phyloP scores from a whole-genome alignment of 2,329 filamentous ascomycete species.

The Nemania sp. region DNA sequence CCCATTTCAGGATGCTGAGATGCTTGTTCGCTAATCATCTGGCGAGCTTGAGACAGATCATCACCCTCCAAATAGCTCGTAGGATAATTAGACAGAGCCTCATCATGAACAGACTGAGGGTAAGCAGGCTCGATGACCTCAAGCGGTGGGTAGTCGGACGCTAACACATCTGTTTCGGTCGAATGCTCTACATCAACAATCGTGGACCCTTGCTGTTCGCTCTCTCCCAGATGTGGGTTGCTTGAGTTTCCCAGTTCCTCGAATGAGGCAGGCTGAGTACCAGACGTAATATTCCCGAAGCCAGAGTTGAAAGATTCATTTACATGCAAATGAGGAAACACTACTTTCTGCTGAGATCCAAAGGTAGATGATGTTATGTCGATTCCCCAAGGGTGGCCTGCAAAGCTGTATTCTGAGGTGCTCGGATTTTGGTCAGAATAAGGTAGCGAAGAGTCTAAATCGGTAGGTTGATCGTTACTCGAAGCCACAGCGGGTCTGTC shows the following conservation, averaged over 20 bases:
- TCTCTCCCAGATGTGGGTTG: not conserved
- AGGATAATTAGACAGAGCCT: constrained; percentile 32
- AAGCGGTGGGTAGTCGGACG: constrained; percentile 30
- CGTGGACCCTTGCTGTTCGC: not conserved
- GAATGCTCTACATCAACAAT: not conserved
- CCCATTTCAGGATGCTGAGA: constrained; percentile 2
- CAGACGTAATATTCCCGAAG: not conserved
- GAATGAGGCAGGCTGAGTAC: constrained; percentile 1
- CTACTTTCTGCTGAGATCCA: not conserved
- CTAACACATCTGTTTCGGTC: not conserved
- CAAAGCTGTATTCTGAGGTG: not conserved
- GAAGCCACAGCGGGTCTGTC: not conserved
- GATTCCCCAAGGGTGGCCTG: constrained; percentile 1
- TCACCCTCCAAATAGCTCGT: constrained; percentile 31
- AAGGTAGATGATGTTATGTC: not conserved
- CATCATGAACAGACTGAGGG: constrained; percentile 4
- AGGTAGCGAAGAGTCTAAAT: not conserved
- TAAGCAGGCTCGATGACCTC: constrained; percentile 25
- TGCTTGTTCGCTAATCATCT: constrained; percentile 16
- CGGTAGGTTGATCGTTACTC: not conserved
- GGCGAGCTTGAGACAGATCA: constrained; percentile 11
- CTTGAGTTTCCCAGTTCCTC: not conserved
- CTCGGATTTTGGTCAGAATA: not conserved
- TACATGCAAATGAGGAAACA: not conserved
- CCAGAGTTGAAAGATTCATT: constrained; percentile 11